Conservation (phyloP, 2,329 filamentous ascomycete species). For the Cladophialophora yegresii region DNA sequence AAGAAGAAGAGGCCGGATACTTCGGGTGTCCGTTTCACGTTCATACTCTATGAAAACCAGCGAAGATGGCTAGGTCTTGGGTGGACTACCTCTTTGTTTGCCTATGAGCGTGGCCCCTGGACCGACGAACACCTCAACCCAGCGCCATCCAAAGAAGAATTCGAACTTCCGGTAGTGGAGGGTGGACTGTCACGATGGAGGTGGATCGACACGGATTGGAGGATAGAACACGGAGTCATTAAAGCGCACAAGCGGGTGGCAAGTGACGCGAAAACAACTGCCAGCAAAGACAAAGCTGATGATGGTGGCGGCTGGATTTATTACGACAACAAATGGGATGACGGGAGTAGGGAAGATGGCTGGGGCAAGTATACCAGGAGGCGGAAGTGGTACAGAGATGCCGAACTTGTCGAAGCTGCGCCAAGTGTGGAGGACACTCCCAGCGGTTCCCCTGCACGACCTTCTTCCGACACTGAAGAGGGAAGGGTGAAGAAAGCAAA, state of each 20-base stretch:
- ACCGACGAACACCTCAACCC: conserved; percentile 92
- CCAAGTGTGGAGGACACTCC: conserved; percentile 50
- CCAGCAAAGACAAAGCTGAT: conserved; percentile 46
- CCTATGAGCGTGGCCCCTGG: conserved; percentile 88
- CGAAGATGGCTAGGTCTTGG: conserved; percentile 91
- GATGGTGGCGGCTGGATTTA: conserved; percentile 88
- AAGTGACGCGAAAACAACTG: conserved; percentile 44
- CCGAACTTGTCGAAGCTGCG: conserved; percentile 80
- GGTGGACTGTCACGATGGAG: conserved; percentile 66
- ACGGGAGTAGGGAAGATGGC: conserved; percentile 81
- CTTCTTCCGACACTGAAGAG: conserved; percentile 29
- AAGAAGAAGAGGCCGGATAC: conserved; percentile 53
- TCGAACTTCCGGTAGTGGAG: conserved; percentile 67
- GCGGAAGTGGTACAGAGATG: conserved; percentile 94
- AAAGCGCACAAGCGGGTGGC: conserved; percentile 28
- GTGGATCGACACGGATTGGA: conserved; percentile 90
- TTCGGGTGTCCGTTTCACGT: conserved; percentile 89
- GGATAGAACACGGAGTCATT: conserved; percentile 68
- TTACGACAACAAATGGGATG: conserved; percentile 98
- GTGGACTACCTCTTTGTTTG: conserved; percentile 88
- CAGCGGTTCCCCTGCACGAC: conserved; percentile 43
- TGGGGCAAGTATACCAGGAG: conserved; percentile 94
- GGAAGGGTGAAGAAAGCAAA: conserved; percentile 30
- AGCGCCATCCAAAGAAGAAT: conserved; percentile 72
- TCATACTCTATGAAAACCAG: conserved; percentile 95